A percentile compares a stretch with the other conserved stretches of the same genome.
phyloP scores from a whole-genome alignment of 768 basidiomycete genomes.

The Hypholoma sublateritium region DNA sequence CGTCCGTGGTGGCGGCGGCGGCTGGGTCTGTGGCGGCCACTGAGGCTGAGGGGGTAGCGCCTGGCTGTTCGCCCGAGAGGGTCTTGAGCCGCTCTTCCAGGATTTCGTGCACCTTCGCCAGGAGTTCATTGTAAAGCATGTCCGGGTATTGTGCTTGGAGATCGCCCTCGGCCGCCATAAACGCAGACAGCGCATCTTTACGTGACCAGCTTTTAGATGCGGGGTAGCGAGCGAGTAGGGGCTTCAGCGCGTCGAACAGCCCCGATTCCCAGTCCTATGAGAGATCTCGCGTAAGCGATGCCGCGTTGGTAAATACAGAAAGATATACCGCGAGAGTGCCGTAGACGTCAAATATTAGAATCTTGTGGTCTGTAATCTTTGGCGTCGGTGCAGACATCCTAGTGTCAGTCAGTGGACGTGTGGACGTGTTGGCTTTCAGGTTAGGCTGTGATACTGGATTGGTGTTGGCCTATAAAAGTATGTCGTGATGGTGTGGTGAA shows the following conservation, averaged over 20 bases:
- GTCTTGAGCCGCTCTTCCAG: constrained; percentile 36
- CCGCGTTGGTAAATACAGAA: neutral
- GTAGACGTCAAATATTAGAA: constrained; percentile 75
- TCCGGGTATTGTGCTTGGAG: constrained; percentile 58
- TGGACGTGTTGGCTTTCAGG: too few species aligned
- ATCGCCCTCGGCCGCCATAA: constrained; percentile 50
- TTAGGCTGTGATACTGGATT: too few species aligned
- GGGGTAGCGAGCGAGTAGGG: constrained; percentile 45
- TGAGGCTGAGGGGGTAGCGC: neutral
- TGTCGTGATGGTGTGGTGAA: too few species aligned
- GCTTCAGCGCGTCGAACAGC: constrained; percentile 53
- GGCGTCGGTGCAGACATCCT: neutral
- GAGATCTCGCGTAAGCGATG: neutral
- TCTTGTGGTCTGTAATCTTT: constrained; percentile 45
- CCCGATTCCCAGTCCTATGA: constrained; percentile 73
- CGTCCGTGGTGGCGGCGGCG: constrained; percentile 6
- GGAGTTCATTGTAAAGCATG: constrained; percentile 60
- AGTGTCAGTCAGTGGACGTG: too few species aligned
- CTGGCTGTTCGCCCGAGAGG: constrained; percentile 21
- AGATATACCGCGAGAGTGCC: constrained; percentile 62
- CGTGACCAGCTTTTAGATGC: constrained; percentile 44
- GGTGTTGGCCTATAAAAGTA: too few species aligned
- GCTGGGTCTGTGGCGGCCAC: neutral
- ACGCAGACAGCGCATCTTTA: constrained; percentile 52
- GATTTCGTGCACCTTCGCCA: constrained; percentile 46